Percentiles rank a stretch among this genome's conserved stretches.
Evolutionary conservation across 1,284 basidiomycete species (phyloP).

Genomic region (Cutaneotrichosporon mucoides): DNA sequence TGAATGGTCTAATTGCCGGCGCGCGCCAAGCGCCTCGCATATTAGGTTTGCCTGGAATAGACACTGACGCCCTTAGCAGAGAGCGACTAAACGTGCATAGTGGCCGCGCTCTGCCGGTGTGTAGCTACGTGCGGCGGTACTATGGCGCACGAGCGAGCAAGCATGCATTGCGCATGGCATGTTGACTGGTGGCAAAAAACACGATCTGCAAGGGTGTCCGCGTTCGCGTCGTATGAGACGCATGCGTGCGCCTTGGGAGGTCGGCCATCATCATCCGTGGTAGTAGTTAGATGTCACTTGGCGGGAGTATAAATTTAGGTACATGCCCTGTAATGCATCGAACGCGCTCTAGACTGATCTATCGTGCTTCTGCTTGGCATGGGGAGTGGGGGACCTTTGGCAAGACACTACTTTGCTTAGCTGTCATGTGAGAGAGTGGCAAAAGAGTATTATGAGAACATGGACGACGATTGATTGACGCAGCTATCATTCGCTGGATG

Average conservation of each 20-base stretch:
- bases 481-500: too few species aligned
- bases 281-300: background rate
- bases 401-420: too few species aligned
- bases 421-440: too few species aligned
- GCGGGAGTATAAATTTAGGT: background rate
- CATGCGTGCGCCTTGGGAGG: too few species aligned
- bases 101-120: background rate
- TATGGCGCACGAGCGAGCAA: background rate
- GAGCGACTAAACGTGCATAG: conserved; percentile 4
- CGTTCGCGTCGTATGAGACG: background rate
- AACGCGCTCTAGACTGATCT: background rate
- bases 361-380: background rate
- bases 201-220: background rate
- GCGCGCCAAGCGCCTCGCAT: too few species aligned
- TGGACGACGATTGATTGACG: too few species aligned
- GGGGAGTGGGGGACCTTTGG: too few species aligned
- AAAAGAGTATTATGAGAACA: too few species aligned
- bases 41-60: background rate
- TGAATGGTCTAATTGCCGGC: too few species aligned
- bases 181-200: background rate
- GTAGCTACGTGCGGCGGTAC: background rate
- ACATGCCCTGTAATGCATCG: conserved; percentile 11
- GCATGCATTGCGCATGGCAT: background rate
- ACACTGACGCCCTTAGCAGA: conserved; percentile 4
- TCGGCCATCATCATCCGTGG: too few species aligned